A percentile compares a stretch with the other conserved stretches of the same genome.
Evolutionary conservation across 257 asterid genomes (phyloP).

Genomic region (Plantago major): DNA sequence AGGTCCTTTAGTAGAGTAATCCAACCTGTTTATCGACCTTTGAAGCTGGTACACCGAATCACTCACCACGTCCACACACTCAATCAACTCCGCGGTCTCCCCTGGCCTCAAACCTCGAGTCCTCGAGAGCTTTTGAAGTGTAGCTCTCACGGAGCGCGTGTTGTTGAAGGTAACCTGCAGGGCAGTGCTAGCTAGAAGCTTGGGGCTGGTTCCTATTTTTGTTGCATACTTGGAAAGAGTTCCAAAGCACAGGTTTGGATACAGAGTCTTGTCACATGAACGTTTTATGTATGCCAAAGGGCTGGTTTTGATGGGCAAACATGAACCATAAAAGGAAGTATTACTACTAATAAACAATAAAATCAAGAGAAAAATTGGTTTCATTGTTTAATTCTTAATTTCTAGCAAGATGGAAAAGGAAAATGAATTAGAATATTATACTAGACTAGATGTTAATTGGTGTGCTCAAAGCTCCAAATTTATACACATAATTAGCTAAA

Average conservation of each 20-base stretch:
- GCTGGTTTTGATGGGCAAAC: background rate
- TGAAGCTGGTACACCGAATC: constrained; percentile 29
- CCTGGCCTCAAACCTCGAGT: constrained; percentile 18
- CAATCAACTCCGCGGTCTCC: constrained; percentile 23
- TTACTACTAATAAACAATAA: no score
- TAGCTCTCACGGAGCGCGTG: constrained; percentile 13
- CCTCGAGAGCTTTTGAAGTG: constrained; percentile 8
- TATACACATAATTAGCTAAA: no score
- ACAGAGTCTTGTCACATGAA: constrained; percentile 28
- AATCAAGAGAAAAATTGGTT: no score
- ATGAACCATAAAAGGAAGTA: background rate
- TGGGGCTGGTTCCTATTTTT: constrained; percentile 24
- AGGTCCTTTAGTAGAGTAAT: constrained; percentile 14
- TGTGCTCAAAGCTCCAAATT: no score
- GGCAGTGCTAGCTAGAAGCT: constrained; percentile 29
- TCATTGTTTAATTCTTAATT: no score
- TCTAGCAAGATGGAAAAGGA: no score
- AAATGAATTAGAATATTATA: no score
- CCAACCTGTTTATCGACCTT: constrained; percentile 22
- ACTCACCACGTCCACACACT: constrained; percentile 39
- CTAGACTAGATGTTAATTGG: no score
- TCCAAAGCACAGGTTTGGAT: constrained; percentile 28
- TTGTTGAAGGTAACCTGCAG: constrained; percentile 23
- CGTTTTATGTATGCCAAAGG: constrained; percentile 12
- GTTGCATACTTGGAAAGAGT: constrained; percentile 23